Conservation (phyloP, 2,329 filamentous ascomycete species). For the Chalaropsis ovoidea region DNA sequence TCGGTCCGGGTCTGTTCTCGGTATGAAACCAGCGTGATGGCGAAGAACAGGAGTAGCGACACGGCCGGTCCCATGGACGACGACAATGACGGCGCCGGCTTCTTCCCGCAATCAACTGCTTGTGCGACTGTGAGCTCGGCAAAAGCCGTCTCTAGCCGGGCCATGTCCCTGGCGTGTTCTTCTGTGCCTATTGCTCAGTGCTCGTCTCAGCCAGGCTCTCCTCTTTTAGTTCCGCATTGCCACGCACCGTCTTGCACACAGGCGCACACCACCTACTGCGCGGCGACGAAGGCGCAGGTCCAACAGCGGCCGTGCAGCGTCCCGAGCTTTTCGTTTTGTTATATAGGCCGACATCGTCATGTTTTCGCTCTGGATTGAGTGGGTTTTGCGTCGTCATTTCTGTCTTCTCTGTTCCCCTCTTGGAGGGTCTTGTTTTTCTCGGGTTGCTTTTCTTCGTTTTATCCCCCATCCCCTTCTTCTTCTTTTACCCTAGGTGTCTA, state of each 20-base stretch:
- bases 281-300: neutral
- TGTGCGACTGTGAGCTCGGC: neutral
- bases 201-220: neutral
- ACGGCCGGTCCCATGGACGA: neutral
- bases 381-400: slow-evolving; percentile 16
- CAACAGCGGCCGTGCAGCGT: slow-evolving; percentile 16
- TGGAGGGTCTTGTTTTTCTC: neutral
- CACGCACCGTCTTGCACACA: neutral
- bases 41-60: neutral
- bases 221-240: neutral
- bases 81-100: no score
- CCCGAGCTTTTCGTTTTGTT: slow-evolving; percentile 22
- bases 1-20: slow-evolving; percentile 18
- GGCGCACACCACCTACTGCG: neutral
- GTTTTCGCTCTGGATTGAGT: slow-evolving; percentile 18
- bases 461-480: neutral
- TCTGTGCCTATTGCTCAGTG: no score
- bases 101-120: neutral
- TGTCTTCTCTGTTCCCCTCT: neutral
- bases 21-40: neutral
- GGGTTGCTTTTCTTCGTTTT: slow-evolving; percentile 13
- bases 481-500: slow-evolving; percentile 14
- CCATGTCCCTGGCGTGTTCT: neutral
- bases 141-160: neutral
- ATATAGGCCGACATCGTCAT: slow-evolving; percentile 22